Percentiles rank a stretch among this genome's conserved stretches.
These are phyloP conservation scores for Aureobasidium sp. DNA, from an alignment of 2,329 filamentous ascomycete genomes.

Conservation along the genomic window DNA sequence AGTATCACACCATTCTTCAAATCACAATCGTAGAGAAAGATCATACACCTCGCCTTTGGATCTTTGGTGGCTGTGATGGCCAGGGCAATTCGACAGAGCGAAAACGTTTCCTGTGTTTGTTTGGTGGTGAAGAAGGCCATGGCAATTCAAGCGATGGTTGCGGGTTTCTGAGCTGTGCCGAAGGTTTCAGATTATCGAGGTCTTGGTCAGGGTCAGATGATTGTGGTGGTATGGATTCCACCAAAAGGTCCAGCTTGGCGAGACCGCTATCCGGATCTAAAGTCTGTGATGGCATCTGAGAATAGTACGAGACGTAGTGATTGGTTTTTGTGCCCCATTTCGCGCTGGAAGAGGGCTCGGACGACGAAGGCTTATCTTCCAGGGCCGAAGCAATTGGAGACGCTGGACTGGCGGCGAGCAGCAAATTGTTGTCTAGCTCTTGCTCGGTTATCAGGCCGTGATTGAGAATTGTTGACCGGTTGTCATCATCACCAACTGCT, in stretches of 20 bases:
- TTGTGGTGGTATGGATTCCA: not conserved
- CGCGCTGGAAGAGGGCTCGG: not conserved
- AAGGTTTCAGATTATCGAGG: not conserved
- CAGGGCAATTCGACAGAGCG: conserved; percentile 8
- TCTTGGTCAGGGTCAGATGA: not conserved
- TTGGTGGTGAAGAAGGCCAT: conserved; percentile 10
- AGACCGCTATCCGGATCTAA: not conserved
- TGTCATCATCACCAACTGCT: not conserved
- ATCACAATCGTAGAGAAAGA: not conserved
- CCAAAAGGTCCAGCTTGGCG: not conserved
- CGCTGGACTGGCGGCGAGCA: conserved; percentile 1
- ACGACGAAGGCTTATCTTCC: not conserved
- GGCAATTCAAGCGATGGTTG: not conserved
- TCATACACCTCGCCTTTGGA: not conserved
- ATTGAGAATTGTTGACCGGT: not conserved
- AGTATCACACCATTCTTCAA: not conserved
- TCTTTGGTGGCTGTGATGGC: not conserved
- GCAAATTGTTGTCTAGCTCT: not conserved
- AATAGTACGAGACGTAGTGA: not conserved
- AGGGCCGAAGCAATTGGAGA: not conserved
- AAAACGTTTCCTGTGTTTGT: not conserved
- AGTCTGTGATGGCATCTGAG: not conserved
- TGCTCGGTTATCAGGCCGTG: not conserved
- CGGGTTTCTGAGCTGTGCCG: not conserved
- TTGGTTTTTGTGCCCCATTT: not conserved